Percentiles rank a stretch among this genome's conserved stretches.
Evolutionary conservation across 1,284 basidiomycete genomes (phyloP).

Genomic region (Ganoderma leucocontextum): DNA sequence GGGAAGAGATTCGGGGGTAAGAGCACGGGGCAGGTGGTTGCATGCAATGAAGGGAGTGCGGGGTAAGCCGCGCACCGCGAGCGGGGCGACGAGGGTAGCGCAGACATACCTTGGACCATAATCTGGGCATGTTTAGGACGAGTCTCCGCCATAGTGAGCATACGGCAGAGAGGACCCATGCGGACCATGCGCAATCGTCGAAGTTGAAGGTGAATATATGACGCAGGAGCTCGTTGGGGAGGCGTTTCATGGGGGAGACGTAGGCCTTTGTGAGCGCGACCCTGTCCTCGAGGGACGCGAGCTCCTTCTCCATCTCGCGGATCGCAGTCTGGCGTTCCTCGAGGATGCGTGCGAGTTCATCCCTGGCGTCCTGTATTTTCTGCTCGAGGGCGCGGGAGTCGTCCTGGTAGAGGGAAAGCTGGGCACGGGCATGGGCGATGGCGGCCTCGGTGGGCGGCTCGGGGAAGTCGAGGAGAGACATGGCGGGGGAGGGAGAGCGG

Average conservation of each 20-base stretch:
- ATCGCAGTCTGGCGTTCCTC: constrained; percentile 60
- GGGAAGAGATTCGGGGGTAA: background rate
- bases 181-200: constrained; percentile 69
- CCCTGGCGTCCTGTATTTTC: constrained; percentile 53
- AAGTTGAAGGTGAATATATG: constrained; percentile 73
- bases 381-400: constrained; percentile 37
- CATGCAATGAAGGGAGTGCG: constrained; percentile 2
- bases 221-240: constrained; percentile 71
- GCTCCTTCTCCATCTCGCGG: constrained; percentile 58
- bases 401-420: constrained; percentile 34
- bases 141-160: constrained; percentile 69
- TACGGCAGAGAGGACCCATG: constrained; percentile 74
- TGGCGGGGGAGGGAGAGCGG: constrained; percentile 29
- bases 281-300: constrained; percentile 53
- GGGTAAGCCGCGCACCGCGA: constrained; percentile 8
- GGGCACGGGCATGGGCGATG: constrained; percentile 55
- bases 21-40: background rate
- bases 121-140: constrained; percentile 65
- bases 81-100: background rate
- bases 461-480: constrained; percentile 41
- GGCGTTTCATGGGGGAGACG: constrained; percentile 70
- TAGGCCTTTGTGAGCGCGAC: constrained; percentile 62
- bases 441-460: constrained; percentile 65
- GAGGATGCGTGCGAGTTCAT: constrained; percentile 63
- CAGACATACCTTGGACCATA: constrained; percentile 76